phyloP scores from a whole-genome alignment of 179 eudicot genomes.

The Beta lomatogona region DNA sequence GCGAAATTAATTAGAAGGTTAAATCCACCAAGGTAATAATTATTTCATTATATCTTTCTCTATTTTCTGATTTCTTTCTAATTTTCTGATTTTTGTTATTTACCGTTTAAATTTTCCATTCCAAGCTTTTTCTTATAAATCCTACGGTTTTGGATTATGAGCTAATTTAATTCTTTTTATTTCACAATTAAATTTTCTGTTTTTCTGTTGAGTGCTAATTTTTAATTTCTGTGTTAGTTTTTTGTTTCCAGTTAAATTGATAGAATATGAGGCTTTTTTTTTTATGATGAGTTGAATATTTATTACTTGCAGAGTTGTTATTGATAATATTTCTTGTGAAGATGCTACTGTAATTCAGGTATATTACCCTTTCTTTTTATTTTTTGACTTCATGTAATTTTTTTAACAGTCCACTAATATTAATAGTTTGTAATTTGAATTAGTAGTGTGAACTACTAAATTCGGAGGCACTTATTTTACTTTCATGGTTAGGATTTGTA shows the following conservation, averaged over 20 bases:
- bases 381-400: too few relatives aligned
- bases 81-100: background rate
- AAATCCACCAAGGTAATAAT: constrained; percentile 69
- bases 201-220: background rate
- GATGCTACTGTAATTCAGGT: constrained; percentile 87
- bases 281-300: background rate
- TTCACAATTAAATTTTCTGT: background rate
- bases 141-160: background rate
- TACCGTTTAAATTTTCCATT: too few relatives aligned
- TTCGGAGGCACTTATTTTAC: too few relatives aligned
- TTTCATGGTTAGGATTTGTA: too few relatives aligned
- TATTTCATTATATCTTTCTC: background rate
- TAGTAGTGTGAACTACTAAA: too few relatives aligned
- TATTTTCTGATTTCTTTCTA: background rate
- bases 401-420: too few relatives aligned
- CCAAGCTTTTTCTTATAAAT: too few relatives aligned
- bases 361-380: background rate
- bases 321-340: constrained; percentile 70
- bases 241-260: background rate
- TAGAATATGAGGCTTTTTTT: too few relatives aligned
- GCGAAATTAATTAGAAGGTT: constrained; percentile 75
- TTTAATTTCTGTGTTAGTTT: background rate
- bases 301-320: constrained; percentile 63
- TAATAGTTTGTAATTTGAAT: too few relatives aligned
- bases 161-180: background rate